A percentile compares a stretch with the other conserved stretches of the same genome.
Evolutionary conservation across 129 eudicot genomes (phyloP).

Genomic region (Flaveria bidentis): DNA sequence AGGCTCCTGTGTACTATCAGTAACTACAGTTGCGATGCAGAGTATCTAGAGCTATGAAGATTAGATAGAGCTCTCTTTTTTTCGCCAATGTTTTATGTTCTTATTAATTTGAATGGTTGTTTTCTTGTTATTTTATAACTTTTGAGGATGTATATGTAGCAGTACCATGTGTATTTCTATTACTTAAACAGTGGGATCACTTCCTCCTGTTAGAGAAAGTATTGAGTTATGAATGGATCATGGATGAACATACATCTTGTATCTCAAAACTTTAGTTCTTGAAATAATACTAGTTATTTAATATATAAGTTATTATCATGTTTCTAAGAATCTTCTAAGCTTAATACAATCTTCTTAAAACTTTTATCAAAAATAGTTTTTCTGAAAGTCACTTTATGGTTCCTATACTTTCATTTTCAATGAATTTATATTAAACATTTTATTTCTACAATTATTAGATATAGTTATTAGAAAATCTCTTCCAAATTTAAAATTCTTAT

Average conservation of each 20-base stretch:
- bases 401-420: not conserved
- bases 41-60: constrained; percentile 1
- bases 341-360: too few species aligned
- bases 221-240: constrained; percentile 14
- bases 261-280: not conserved
- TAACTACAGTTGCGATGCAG: constrained; percentile 19
- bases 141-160: constrained; percentile 35
- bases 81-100: constrained; percentile 15
- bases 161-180: constrained; percentile 3
- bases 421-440: too few species aligned
- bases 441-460: too few species aligned
- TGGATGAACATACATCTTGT: constrained; percentile 8
- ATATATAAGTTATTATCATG: not conserved
- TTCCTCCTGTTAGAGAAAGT: not conserved
- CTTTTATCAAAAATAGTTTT: too few species aligned
- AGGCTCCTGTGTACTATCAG: constrained; percentile 74
- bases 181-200: not conserved
- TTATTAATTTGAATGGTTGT: constrained; percentile 24
- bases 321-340: not conserved
- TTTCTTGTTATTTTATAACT: constrained; percentile 15
- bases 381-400: not conserved
- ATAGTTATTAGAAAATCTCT: too few species aligned
- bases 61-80: constrained; percentile 22
- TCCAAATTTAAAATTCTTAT: too few species aligned
- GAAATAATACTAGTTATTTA: not conserved